Base-by-base conservation (phyloP, 2,329 filamentous ascomycete genomes). In the Cercospora citrullina region DNA sequence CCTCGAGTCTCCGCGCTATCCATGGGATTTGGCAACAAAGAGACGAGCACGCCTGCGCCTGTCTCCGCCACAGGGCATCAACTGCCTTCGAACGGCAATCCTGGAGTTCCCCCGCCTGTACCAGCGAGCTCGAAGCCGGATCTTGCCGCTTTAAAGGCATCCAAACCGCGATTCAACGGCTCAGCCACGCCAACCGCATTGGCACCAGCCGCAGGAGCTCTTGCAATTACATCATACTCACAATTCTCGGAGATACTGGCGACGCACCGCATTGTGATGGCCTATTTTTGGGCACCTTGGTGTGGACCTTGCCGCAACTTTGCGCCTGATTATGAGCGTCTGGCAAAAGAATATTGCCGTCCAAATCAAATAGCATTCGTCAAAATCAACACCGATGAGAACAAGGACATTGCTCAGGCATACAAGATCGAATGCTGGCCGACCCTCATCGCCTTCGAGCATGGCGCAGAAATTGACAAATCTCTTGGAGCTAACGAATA, bases 61-160 rank as follows among this genome's bases (percentile, higher is more conserved):
- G 28, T 30, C 7, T 6, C 28, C 28, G 28, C 28, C 28, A 7
- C 67, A 16, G 67, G 70, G 58, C 65, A 69, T 12, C 67, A 63
- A 7, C 3, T 36, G 4, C 60, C 71, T 5, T 39, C 65, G 14
- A 63, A 69, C 9, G 31, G 60, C n/a, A 51, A 57, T 4, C 70
- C 73, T 28, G 73, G 72, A 42, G 72, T 72, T 10, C 82, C 82
- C 26, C 83, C 87, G 2, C 86, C 87, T 1, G 76, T 89, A 10
- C 87, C 87, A 7, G 72, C 82, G 28, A 79, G 80, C 21, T 87
- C 87, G 26, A 81, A 86, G 51, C 87, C 87, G n/a, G 85, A 89
- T 77, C 79, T 89, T 3, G 82, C 84, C 7, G 83, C 85, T 53
- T 79, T 88, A 18, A 82, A 86, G 77, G 82, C 85, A 6, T 84